phyloP scores from a whole-genome alignment of 164 flowering plant genomes.

The Platanus orientalis region DNA sequence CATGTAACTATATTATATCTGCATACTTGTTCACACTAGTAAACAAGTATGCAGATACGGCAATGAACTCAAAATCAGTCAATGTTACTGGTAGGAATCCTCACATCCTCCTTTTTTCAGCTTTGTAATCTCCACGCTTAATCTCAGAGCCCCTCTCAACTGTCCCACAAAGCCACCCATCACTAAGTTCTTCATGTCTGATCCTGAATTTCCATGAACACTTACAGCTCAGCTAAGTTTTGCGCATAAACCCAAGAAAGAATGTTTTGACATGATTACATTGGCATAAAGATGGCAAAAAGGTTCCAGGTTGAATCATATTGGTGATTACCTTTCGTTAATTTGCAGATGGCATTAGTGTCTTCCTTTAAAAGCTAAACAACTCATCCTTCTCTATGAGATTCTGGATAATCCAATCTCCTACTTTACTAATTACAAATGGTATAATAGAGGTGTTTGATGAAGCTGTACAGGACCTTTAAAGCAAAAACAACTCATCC shows the following conservation, averaged over 20 bases:
- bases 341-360: constrained; percentile 60
- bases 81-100: constrained; percentile 62
- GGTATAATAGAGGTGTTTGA: constrained; percentile 75
- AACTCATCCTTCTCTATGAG: constrained; percentile 86
- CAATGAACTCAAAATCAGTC: background rate
- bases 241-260: background rate
- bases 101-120: constrained; percentile 85
- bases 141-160: constrained; percentile 74
- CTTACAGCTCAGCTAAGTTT: background rate
- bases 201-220: constrained; percentile 89
- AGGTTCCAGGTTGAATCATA: background rate
- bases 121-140: constrained; percentile 79
- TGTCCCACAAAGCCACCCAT: constrained; percentile 99
- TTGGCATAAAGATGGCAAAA: background rate
- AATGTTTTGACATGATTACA: too few relatives aligned
- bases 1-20: too few relatives aligned
- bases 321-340: constrained; percentile 72
- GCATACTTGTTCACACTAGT: too few relatives aligned
- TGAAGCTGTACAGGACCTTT: too few relatives aligned
- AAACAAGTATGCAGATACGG: too few relatives aligned
- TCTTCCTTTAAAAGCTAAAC: constrained; percentile 79
- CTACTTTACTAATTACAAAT: constrained; percentile 35
- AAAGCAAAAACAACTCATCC: too few relatives aligned
- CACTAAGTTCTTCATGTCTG: constrained; percentile 97
- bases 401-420: constrained; percentile 90